Evolutionary conservation across 2,329 filamentous ascomycete species (phyloP).

Genomic region (Scortechinia acanthostroma): DNA sequence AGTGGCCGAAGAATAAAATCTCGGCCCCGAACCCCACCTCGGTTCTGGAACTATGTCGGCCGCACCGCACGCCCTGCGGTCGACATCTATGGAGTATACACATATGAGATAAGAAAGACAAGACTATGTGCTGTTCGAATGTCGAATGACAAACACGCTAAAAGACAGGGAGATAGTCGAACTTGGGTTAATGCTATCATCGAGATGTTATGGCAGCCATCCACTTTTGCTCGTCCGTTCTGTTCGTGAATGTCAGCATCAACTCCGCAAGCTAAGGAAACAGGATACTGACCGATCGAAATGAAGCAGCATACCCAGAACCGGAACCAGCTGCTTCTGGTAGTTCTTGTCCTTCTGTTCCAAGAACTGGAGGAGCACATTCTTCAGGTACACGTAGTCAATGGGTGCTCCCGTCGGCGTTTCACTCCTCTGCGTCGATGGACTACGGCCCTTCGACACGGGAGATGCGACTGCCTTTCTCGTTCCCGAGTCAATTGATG

Average conservation of each 20-base stretch:
- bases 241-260: neutral
- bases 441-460: slow-evolving; percentile 8
- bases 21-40: too few species aligned
- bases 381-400: slow-evolving; percentile 60
- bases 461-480: slow-evolving; percentile 15
- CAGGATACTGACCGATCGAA: slow-evolving; percentile 45
- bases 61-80: too few species aligned
- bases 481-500: slow-evolving; percentile 47
- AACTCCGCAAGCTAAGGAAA: neutral
- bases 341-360: slow-evolving; percentile 63
- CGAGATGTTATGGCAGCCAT: neutral
- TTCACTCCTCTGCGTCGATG: slow-evolving; percentile 6
- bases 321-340: slow-evolving; percentile 60
- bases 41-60: too few species aligned
- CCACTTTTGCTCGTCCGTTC: neutral
- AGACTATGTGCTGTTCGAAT: too few species aligned
- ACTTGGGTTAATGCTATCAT: too few species aligned
- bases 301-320: slow-evolving; percentile 58
- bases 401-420: slow-evolving; percentile 25
- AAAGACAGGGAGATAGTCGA: too few species aligned
- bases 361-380: slow-evolving; percentile 58
- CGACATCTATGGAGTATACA: too few species aligned
- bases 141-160: too few species aligned
- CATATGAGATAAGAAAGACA: too few species aligned
- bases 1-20: too few species aligned